phyloP scores from a whole-genome alignment of 2,329 filamentous ascomycete genomes.

The Talaromyces sp. region DNA sequence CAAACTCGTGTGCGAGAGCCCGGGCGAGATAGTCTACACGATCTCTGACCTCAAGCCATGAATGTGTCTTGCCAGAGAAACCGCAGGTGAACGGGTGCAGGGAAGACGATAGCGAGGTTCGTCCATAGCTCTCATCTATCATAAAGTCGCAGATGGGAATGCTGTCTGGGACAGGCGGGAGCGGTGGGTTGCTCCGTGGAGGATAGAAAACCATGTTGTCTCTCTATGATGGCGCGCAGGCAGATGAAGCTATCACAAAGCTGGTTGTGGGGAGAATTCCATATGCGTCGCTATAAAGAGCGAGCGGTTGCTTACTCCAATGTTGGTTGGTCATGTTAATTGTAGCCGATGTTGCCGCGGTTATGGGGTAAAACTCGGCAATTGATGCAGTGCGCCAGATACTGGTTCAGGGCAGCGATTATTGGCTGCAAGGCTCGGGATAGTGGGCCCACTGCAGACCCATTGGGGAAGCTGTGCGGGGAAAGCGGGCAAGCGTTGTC shows the following conservation, averaged over 20 bases:
- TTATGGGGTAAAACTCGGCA: not conserved
- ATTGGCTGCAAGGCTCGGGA: not conserved
- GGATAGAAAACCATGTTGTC: slow-evolving; percentile 43
- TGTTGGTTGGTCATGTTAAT: not conserved
- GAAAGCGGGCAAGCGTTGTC: not conserved
- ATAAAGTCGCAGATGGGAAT: slow-evolving; percentile 74
- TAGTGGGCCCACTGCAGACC: not conserved
- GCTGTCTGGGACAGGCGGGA: slow-evolving; percentile 62
- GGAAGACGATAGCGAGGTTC: slow-evolving; percentile 58
- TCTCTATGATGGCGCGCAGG: not conserved
- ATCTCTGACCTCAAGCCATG: slow-evolving; percentile 56
- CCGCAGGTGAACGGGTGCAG: slow-evolving; percentile 72
- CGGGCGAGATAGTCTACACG: slow-evolving; percentile 64
- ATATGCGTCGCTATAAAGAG: not conserved
- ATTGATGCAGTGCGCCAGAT: not conserved
- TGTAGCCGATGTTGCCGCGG: not conserved
- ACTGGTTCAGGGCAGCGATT: not conserved
- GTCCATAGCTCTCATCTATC: slow-evolving; percentile 64
- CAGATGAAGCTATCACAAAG: not conserved
- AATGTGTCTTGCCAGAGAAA: slow-evolving; percentile 63
- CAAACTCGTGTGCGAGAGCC: slow-evolving; percentile 64
- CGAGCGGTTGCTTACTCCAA: not conserved
- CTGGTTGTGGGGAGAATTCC: not conserved
- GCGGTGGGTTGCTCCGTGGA: slow-evolving; percentile 31
- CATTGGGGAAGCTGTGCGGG: not conserved